Evolutionary conservation across 768 basidiomycete species (phyloP).

Genomic region (Lyophyllum atratum): DNA sequence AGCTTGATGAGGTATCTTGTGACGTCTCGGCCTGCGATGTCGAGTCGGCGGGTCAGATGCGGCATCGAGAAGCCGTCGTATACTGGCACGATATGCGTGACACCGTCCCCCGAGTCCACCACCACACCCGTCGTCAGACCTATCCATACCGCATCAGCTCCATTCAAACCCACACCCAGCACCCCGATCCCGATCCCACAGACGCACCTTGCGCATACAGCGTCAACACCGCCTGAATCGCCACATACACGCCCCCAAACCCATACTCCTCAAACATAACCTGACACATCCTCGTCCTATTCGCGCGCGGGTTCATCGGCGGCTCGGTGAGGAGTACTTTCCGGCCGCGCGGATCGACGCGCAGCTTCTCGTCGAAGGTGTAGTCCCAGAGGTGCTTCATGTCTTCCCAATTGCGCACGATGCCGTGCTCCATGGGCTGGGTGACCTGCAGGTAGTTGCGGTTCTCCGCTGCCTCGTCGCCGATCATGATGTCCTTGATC

Average conservation of each 20-base stretch:
- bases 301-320: constrained; percentile 97
- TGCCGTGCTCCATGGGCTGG: constrained; percentile 99
- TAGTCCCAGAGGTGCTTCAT: constrained; percentile 99
- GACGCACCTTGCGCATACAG: constrained; percentile 94
- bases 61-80: constrained; percentile 97
- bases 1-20: constrained; percentile 99
- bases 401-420: constrained; percentile 98
- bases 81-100: constrained; percentile 98
- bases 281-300: constrained; percentile 92
- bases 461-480: constrained; percentile 93
- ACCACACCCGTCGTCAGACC: constrained; percentile 98
- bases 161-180: background rate
- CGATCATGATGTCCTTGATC: constrained; percentile 98
- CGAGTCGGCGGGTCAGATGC: constrained; percentile 90
- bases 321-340: constrained; percentile 97
- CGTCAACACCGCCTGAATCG: constrained; percentile 97
- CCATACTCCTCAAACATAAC: constrained; percentile 99
- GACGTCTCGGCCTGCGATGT: constrained; percentile 98
- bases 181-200: background rate
- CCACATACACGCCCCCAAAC: constrained; percentile 93
- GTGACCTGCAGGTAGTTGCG: constrained; percentile 96
- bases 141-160: constrained; percentile 31
- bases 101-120: constrained; percentile 98
- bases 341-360: constrained; percentile 79
- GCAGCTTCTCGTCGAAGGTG: constrained; percentile 95